Evolutionary conservation across 2,329 filamentous ascomycete genomes (phyloP), one percentile per base, ranked within the genome.

Genomic region (Sclerotinia subarctica): DNA sequence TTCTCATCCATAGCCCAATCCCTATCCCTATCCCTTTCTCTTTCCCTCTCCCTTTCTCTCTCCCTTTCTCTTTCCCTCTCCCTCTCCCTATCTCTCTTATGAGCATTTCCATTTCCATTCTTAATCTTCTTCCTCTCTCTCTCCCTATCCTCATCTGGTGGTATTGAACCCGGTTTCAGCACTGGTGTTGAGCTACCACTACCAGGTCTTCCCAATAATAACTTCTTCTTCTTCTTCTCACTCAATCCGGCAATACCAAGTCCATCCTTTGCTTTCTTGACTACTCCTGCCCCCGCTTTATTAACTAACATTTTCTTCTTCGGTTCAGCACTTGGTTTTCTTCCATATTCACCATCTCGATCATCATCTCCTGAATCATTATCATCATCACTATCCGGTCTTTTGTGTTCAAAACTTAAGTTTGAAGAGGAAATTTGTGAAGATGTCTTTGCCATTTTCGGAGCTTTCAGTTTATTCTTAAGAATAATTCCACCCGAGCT

Each of bases 301-400:
- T 72, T 75, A 46, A 67, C 70, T 19, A 66, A 5, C 54, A 53
- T 46, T 53, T 74, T 75, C 70, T 75, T 76, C 64, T 74, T 75
- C 21, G 74, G 68, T 19, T 75, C 72, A 17, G 73, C 71, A 1
- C 54, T 66, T 21, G 71, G 64, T 7, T 70, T 71, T 13, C 71
- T 73, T 42, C 71, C 72, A 64, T 72, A 76, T 49, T 76, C 73
- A 29, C 73, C 73, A 60, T 76, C 74, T 60, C 72, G 69, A 54
- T 74, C 72, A 66, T 76, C 75, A 42, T 76, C 70, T 69, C n/a
- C 71, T 13, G 63, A 70, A 57, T 72, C 73, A 52, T 73, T 68
- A 35, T 73, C 71, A 35, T 73, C 73, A 64, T 73, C 73, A 42
- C 67, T 71, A 38, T 66, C 54, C 24, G 70, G 71, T 26, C 69